These are phyloP conservation scores for Aureobasidium lini DNA, from an alignment of 2,329 filamentous ascomycete genomes.

Conservation along the genomic window DNA sequence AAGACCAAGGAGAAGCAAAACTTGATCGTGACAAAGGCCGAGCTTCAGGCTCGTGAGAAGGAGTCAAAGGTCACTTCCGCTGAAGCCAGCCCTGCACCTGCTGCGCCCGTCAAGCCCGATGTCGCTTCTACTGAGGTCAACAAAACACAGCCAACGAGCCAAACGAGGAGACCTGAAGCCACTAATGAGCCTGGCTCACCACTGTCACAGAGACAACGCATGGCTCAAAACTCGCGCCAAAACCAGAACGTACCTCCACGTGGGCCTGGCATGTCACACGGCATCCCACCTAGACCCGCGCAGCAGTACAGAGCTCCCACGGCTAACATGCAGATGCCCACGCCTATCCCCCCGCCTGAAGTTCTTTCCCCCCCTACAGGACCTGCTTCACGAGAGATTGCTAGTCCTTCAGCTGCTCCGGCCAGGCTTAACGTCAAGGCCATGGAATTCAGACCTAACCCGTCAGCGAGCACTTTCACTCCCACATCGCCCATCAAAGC, in stretches of 20 bases:
- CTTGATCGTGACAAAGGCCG: slow-evolving; percentile 82
- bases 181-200: slow-evolving; percentile 3
- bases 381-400: slow-evolving; percentile 45
- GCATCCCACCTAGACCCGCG: neutral
- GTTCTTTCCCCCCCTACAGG: slow-evolving; percentile 55
- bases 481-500: slow-evolving; percentile 56
- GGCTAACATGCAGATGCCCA: neutral
- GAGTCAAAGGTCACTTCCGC: slow-evolving; percentile 38
- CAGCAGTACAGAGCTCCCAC: slow-evolving; percentile 9
- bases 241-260: slow-evolving; percentile 8
- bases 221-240: neutral
- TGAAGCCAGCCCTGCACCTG: slow-evolving; percentile 21
- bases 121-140: neutral
- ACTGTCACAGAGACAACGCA: slow-evolving; percentile 4
- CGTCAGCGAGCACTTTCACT: slow-evolving; percentile 72
- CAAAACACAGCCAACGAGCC: slow-evolving; percentile 1
- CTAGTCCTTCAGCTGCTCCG: slow-evolving; percentile 47
- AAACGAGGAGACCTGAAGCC: neutral
- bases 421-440: slow-evolving; percentile 55
- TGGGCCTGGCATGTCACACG: neutral
- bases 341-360: slow-evolving; percentile 13
- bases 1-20: slow-evolving; percentile 95
- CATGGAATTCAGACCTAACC: slow-evolving; percentile 77
- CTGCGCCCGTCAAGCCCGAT: slow-evolving; percentile 19
- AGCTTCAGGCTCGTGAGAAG: slow-evolving; percentile 60